These are phyloP conservation scores for Globisporangium canariense DNA, from an alignment of 352 stramenopile species.

Conservation along the genomic window DNA sequence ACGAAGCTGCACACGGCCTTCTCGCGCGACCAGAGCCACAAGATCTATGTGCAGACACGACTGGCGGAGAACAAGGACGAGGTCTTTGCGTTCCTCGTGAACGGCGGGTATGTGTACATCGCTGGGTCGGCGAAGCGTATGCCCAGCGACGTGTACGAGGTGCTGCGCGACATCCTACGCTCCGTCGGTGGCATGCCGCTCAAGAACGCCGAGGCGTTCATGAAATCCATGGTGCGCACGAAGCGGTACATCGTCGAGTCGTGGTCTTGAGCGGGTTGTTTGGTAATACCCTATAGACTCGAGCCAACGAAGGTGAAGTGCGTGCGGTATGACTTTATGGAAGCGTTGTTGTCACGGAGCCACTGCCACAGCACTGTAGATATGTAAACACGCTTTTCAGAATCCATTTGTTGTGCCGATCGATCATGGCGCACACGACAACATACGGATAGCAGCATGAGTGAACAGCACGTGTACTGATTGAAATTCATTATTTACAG, in stretches of 20 bases:
- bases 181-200: constrained; percentile 68
- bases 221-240: constrained; percentile 69
- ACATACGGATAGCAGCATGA: background rate
- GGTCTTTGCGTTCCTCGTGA: constrained; percentile 68
- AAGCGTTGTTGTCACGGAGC: too few relatives aligned
- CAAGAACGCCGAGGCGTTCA: constrained; percentile 58
- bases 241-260: constrained; percentile 87
- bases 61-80: constrained; percentile 79
- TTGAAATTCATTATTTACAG: constrained; percentile 26
- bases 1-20: constrained; percentile 85
- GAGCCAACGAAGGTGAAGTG: too few relatives aligned
- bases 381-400: too few relatives aligned
- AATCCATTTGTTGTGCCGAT: background rate
- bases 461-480: background rate
- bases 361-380: too few relatives aligned
- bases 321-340: too few relatives aligned
- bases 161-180: constrained; percentile 81
- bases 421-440: background rate
- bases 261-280: constrained; percentile 55
- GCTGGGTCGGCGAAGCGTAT: constrained; percentile 90
- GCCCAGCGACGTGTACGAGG: constrained; percentile 89
- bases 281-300: too few relatives aligned
- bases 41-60: constrained; percentile 91
- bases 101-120: constrained; percentile 77
- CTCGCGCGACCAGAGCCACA: constrained; percentile 85